Conservation (phyloP, 768 basidiomycete species). For the Daedalea quercina region DNA sequence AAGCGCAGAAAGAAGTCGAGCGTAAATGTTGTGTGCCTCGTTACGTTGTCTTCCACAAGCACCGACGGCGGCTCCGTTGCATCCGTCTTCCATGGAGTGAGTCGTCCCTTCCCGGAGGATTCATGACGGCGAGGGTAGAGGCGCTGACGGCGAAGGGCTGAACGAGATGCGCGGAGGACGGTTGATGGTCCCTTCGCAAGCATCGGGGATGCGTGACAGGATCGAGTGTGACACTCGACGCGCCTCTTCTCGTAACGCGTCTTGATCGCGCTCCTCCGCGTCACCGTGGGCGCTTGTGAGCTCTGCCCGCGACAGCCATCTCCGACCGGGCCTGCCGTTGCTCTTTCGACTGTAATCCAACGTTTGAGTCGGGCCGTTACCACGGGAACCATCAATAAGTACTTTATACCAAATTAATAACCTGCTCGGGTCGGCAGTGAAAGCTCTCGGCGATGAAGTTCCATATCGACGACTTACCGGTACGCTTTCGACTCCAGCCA, state of each 20-base stretch:
- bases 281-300: conserved; percentile 4
- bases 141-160: background rate
- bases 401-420: no score
- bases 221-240: background rate
- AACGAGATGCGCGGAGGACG: background rate
- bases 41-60: conserved; percentile 25
- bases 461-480: conserved; percentile 34
- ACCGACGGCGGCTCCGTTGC: conserved; percentile 3
- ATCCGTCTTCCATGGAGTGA: conserved; percentile 1
- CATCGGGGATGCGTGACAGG: conserved; percentile 14
- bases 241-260: conserved; percentile 1
- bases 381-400: no score
- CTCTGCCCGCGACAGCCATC: background rate
- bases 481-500: conserved; percentile 24
- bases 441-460: conserved; percentile 23
- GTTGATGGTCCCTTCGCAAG: conserved; percentile 13
- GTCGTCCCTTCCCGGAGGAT: conserved; percentile 5
- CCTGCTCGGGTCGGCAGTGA: background rate
- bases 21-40: conserved; percentile 30
- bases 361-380: background rate
- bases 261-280: background rate
- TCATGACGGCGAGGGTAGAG: conserved; percentile 3
- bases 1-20: conserved; percentile 40
- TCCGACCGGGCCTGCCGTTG: background rate
- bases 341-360: background rate